Conservation (phyloP, 192 early-diverging fungal species). For the Phlyctochytrium bullatum region DNA sequence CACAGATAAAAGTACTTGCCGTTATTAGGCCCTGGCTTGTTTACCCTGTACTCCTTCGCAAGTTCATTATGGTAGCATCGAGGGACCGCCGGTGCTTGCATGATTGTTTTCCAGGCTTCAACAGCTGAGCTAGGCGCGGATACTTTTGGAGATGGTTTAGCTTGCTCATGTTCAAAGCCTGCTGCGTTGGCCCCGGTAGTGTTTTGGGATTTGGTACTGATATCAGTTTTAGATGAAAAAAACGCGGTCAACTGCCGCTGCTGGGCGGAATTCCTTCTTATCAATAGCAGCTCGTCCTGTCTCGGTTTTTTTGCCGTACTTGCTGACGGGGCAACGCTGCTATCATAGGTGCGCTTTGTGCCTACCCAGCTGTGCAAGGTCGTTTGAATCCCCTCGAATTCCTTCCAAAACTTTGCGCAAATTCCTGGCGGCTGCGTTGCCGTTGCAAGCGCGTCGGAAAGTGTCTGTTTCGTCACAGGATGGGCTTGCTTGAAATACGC, state of each 20-base stretch:
- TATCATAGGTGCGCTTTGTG: neutral
- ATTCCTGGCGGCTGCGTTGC: slow-evolving; percentile 27
- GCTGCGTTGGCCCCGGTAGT: neutral
- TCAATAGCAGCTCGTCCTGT: too few species aligned
- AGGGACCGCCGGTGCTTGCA: slow-evolving; percentile 48
- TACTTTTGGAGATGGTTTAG: too few species aligned
- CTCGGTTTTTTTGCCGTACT: slow-evolving; percentile 5
- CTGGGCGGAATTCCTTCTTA: too few species aligned
- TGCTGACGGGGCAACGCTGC: too few species aligned
- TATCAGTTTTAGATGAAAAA: neutral
- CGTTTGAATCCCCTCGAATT: slow-evolving; percentile 58
- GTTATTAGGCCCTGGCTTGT: slow-evolving; percentile 70
- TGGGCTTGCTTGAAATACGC: slow-evolving; percentile 19
- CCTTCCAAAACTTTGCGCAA: slow-evolving; percentile 58
- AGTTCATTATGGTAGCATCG: slow-evolving; percentile 64
- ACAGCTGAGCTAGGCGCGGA: too few species aligned
- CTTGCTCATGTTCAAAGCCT: neutral
- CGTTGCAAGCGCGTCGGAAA: slow-evolving; percentile 14
- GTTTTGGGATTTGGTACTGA: too few species aligned
- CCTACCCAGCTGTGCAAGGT: slow-evolving; percentile 41
- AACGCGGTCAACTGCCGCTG: neutral
- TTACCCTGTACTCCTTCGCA: slow-evolving; percentile 63
- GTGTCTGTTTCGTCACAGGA: slow-evolving; percentile 18
- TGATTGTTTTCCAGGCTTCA: slow-evolving; percentile 63
- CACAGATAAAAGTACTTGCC: slow-evolving; percentile 64